These are phyloP conservation scores for Microbotryum scabiosae DNA, from an alignment of 1,284 basidiomycete species.

Conservation along the genomic window DNA sequence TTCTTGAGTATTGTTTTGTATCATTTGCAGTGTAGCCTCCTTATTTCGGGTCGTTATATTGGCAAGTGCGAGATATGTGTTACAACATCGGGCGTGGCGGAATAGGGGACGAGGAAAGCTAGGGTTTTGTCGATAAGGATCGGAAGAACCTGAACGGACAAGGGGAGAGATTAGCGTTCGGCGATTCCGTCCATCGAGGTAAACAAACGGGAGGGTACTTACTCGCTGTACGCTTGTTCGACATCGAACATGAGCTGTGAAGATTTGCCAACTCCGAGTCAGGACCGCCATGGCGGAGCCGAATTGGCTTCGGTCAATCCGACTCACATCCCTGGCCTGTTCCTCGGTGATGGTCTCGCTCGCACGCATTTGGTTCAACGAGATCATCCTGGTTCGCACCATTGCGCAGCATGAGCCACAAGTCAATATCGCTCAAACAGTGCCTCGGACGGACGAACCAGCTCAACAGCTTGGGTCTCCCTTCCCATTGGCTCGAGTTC, in stretches of 20 bases:
- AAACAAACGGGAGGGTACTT: conserved; percentile 64
- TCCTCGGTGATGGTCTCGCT: conserved; percentile 95
- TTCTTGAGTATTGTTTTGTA: no score
- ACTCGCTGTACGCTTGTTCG: conserved; percentile 92
- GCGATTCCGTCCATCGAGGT: no score
- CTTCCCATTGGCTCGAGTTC: conserved; percentile 87
- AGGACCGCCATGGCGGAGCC: not conserved
- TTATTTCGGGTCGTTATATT: no score
- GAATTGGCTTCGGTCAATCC: not conserved
- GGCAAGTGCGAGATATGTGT: no score
- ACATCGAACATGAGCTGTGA: conserved; percentile 85
- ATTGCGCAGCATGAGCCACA: not conserved
- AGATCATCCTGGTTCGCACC: conserved; percentile 65
- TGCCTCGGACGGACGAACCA: conserved; percentile 55
- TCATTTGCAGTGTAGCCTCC: no score
- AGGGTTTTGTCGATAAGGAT: conserved; percentile 12
- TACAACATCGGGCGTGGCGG: no score
- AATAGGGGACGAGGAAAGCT: no score
- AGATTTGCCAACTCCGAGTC: not conserved
- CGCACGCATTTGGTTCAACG: conserved; percentile 91
- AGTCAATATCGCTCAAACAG: not conserved
- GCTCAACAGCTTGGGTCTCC: conserved; percentile 80
- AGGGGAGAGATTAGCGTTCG: not conserved
- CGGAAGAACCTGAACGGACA: conserved; percentile 25
- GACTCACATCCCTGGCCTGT: conserved; percentile 75